Evolutionary conservation across 306 rosid genomes (phyloP).

Genomic region (Ormosia semicastrata): DNA sequence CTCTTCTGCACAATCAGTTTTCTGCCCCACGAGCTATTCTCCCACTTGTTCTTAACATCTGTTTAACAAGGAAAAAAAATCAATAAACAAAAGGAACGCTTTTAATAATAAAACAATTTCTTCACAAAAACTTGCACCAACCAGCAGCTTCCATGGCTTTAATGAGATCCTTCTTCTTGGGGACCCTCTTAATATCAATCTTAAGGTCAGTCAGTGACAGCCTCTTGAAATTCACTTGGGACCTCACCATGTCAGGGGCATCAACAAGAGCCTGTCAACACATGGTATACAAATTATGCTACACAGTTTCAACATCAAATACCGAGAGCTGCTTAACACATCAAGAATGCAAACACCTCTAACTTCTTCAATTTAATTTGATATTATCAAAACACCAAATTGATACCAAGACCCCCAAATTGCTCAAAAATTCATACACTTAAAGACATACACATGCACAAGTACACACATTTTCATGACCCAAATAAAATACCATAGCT

Average conservation of each 20-base stretch:
- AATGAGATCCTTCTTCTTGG: slow-evolving; percentile 85
- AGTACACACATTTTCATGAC: background rate
- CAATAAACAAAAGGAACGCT: background rate
- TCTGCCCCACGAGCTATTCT: slow-evolving; percentile 88
- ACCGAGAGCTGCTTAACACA: background rate
- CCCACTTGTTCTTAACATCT: slow-evolving; percentile 94
- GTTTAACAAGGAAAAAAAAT: background rate
- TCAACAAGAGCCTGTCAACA: slow-evolving; percentile 75
- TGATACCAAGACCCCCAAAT: background rate
- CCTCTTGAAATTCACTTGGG: slow-evolving; percentile 79
- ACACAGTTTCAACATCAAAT: background rate
- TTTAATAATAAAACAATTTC: background rate
- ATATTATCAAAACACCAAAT: background rate
- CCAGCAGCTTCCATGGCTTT: slow-evolving; percentile 87
- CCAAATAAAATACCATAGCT: background rate
- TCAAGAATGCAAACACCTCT: background rate
- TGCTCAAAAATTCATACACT: background rate
- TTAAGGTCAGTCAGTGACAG: slow-evolving; percentile 79
- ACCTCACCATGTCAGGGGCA: slow-evolving; percentile 78
- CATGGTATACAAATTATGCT: background rate
- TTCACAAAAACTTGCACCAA: background rate
- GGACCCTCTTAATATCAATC: slow-evolving; percentile 81
- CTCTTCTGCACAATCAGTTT: slow-evolving; percentile 78
- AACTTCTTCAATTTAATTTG: background rate
- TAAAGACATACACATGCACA: background rate